Evolutionary conservation across 495 filamentous ascomycete genomes (phyloP), one percentile per base, ranked within the genome.

Genomic region (Copromyces sp.): DNA sequence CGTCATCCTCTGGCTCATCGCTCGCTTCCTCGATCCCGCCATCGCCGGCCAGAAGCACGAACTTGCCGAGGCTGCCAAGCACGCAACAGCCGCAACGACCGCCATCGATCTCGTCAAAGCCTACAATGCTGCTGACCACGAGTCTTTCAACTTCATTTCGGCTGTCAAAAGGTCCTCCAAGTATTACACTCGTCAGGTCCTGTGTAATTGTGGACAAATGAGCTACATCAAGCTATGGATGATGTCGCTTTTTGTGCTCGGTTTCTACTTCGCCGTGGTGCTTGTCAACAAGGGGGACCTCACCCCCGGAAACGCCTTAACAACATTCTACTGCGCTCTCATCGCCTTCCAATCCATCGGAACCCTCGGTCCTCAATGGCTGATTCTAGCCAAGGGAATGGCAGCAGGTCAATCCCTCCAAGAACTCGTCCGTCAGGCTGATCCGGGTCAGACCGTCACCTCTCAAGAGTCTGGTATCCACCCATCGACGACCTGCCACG

Each of bases 71-170:
- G 93, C 94, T 0, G 90, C 94, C 0, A 94, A 94, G 79, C 83
- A 88, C 40, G 88, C 89, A 14, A 90, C 87, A 39, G 90, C 86
- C 35, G 88, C 93, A 0, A 87, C 94, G 14, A 82, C 85, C 0
- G 87, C 87, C 5, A 95, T 99, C 65, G 94, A 96, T 72, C 89
- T 92, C 0, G 93, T 98, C 75, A 98, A 98, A 79, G 91, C 87
- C 41, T 92, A 92, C 82, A 97, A 97, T 78, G 93, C 90, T 2
- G 87, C 93, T 75, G 84, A 87, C 17, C 84, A 89, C 20, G 95
- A 97, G 78, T 80, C 86, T 2, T 85, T 84, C 76, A 88, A 88
- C 73, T 98, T 94, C 79, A 77, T 83, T 4, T 80, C 72, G 14
- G 84, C 85, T 0, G 89, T 94, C 37, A 82, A 83, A 65, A 75